Evolutionary conservation across 2,329 filamentous ascomycete genomes (phyloP).

Genomic region (Lojkania enalia): DNA sequence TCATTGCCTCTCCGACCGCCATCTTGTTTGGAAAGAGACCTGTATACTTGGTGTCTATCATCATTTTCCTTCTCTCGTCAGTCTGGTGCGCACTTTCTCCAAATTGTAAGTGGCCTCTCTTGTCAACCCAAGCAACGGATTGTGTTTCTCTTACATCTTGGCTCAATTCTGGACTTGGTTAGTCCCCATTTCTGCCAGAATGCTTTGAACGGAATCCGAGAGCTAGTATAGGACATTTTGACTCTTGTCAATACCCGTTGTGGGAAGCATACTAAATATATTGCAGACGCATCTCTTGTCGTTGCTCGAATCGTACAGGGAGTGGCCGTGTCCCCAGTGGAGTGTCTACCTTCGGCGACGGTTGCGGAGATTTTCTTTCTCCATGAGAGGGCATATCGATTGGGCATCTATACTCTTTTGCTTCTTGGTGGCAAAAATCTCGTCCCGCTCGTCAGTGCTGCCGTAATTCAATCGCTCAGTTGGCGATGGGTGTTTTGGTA

Average conservation of each 20-base stretch:
- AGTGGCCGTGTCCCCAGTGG: conserved; percentile 83
- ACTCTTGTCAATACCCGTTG: background rate
- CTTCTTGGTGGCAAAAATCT: conserved; percentile 91
- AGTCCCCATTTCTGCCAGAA: too few species aligned
- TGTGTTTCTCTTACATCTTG: too few species aligned
- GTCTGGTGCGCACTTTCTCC: conserved; percentile 85
- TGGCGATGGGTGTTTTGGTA: conserved; percentile 96
- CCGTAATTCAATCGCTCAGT: conserved; percentile 72
- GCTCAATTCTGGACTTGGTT: too few species aligned
- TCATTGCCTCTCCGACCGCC: conserved; percentile 85
- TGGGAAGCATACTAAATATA: background rate
- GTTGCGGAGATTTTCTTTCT: conserved; percentile 97
- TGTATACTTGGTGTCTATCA: conserved; percentile 77
- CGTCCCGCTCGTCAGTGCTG: conserved; percentile 83
- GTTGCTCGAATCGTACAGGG: conserved; percentile 85
- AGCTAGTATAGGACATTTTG: too few species aligned
- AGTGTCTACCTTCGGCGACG: conserved; percentile 89
- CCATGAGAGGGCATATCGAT: conserved; percentile 87
- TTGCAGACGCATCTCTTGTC: conserved; percentile 68
- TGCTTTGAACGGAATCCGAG: too few species aligned
- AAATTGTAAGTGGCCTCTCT: conserved; percentile 14
- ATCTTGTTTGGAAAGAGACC: conserved; percentile 90
- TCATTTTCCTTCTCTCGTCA: conserved; percentile 75
- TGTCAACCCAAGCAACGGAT: too few species aligned
- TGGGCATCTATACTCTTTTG: conserved; percentile 90